A percentile compares a stretch with the other conserved stretches of the same genome.
These are phyloP conservation scores for Ascochyta koolunga DNA, from an alignment of 2,329 filamentous ascomycete genomes.

Conservation along the genomic window DNA sequence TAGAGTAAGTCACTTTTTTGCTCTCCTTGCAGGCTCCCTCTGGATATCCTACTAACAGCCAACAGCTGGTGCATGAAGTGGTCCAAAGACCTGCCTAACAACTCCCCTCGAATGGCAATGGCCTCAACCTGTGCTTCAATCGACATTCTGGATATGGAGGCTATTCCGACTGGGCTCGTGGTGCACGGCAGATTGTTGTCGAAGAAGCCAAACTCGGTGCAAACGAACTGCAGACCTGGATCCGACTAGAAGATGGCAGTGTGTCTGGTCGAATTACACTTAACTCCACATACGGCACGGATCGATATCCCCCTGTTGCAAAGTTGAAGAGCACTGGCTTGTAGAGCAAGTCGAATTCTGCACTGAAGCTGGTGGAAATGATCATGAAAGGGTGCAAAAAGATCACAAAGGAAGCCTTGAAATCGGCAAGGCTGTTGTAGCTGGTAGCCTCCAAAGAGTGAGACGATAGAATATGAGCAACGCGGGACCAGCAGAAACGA, in stretches of 20 bases:
- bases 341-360: neutral
- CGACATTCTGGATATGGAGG: conserved; percentile 74
- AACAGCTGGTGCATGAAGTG: conserved; percentile 50
- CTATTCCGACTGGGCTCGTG: conserved; percentile 68
- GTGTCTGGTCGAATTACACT: conserved; percentile 60
- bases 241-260: conserved; percentile 63
- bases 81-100: conserved; percentile 37
- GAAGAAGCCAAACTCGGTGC: conserved; percentile 50
- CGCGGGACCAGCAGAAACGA: too few relatives aligned
- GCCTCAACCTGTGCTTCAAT: conserved; percentile 62
- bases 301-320: conserved; percentile 55
- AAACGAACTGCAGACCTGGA: conserved; percentile 63
- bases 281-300: conserved; percentile 65
- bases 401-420: neutral
- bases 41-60: neutral
- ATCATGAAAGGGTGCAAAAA: neutral
- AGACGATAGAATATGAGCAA: too few relatives aligned
- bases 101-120: conserved; percentile 50
- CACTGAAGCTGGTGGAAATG: neutral
- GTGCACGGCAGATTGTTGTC: conserved; percentile 62
- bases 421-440: neutral
- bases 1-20: conserved; percentile 22
- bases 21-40: too few relatives aligned
- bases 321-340: conserved; percentile 5
- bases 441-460: neutral